These are phyloP conservation scores for Glaciozyma antarctica DNA, from an alignment of 768 basidiomycete species.

Conservation along the genomic window DNA sequence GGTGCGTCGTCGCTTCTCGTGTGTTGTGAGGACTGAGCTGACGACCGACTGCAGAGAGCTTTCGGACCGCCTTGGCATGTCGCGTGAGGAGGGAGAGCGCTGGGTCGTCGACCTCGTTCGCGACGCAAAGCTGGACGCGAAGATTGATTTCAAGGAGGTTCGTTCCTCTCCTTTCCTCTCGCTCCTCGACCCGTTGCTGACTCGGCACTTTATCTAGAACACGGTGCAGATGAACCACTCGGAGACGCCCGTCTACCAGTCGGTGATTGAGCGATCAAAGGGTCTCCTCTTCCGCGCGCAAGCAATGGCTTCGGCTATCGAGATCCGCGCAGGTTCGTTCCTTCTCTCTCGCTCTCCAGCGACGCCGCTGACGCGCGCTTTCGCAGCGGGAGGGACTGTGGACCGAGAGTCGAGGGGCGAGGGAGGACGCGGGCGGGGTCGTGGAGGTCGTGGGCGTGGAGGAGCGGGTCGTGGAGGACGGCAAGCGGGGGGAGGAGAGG, in stretches of 20 bases:
- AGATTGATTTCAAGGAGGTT: conserved; percentile 93
- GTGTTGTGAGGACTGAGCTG: background rate
- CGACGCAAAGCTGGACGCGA: conserved; percentile 95
- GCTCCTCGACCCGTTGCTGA: background rate
- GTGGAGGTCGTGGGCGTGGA: conserved; percentile 16
- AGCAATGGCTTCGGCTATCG: conserved; percentile 48
- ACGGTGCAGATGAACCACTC: conserved; percentile 91
- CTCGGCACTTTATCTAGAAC: conserved; percentile 50
- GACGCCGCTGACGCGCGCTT: no score
- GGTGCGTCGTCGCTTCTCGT: conserved; percentile 29
- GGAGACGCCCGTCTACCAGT: conserved; percentile 79
- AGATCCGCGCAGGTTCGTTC: conserved; percentile 27
- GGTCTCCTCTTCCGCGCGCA: conserved; percentile 82
- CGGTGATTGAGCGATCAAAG: conserved; percentile 89
- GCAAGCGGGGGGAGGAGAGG: conserved; percentile 5
- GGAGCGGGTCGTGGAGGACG: conserved; percentile 5
- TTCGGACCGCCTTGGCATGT: conserved; percentile 83
- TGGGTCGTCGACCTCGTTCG: conserved; percentile 99
- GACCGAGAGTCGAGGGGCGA: conserved; percentile 20
- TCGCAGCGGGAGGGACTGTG: conserved; percentile 17
- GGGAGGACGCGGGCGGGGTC: conserved; percentile 4
- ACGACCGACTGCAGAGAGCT: conserved; percentile 55
- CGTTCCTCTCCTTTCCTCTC: background rate
- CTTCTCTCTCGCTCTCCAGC: background rate
- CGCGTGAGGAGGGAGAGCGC: conserved; percentile 92